Conservation (phyloP, 257 asterid genomes). For the Hygrophila difformis region DNA sequence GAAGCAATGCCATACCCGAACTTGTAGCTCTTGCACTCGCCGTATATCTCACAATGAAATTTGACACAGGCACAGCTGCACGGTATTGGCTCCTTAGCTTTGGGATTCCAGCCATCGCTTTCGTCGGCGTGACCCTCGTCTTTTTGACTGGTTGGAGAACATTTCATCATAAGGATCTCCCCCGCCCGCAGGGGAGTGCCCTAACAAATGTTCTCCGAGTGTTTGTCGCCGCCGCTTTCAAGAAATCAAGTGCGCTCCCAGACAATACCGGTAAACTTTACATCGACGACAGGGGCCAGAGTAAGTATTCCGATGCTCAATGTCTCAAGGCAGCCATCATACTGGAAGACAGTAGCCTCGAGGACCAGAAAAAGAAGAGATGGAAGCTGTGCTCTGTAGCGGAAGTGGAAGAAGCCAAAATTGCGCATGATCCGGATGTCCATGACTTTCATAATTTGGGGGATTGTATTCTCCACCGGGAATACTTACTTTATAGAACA, state of each 20-base stretch:
- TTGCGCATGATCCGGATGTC: constrained; percentile 31
- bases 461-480: constrained; percentile 33
- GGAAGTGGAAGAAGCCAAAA: constrained; percentile 47
- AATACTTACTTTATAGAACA: constrained; percentile 40
- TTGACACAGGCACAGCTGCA: too few relatives aligned
- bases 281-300: constrained; percentile 5
- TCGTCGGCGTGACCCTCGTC: constrained; percentile 23
- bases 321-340: constrained; percentile 36
- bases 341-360: constrained; percentile 13
- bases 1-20: constrained; percentile 23
- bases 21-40: constrained; percentile 42
- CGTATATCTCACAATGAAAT: too few relatives aligned
- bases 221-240: constrained; percentile 24
- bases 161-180: too few relatives aligned
- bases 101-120: constrained; percentile 33
- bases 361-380: constrained; percentile 20
- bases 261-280: constrained; percentile 14
- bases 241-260: constrained; percentile 7
- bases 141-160: constrained; percentile 26
- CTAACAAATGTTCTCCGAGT: constrained; percentile 20
- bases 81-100: constrained; percentile 34
- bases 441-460: constrained; percentile 32
- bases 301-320: constrained; percentile 18
- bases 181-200: constrained; percentile 26
- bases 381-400: constrained; percentile 36